Evolutionary conservation across 2,329 filamentous ascomycete genomes (phyloP), one percentile per base, ranked within the genome.

Genomic region (Conoideocrella luteorostrata): DNA sequence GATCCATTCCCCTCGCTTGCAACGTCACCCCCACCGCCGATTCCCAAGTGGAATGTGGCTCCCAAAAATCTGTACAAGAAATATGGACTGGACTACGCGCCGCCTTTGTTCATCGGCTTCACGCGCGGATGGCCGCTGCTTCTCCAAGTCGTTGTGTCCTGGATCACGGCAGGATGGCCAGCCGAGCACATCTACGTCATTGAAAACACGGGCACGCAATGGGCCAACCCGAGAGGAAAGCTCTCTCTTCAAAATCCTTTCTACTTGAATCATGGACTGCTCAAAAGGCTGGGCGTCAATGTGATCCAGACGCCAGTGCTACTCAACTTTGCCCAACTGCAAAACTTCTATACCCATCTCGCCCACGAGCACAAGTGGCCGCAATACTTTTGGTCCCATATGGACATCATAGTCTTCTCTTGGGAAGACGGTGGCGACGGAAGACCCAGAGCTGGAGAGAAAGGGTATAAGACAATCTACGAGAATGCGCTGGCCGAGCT

Each of bases 101-200:
- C 77, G 4, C 75, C 77, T 2, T 65, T 81, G 7, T 63, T 80
- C 39, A 77, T 80, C 47, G 73, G 75, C n/a, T 81, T 80, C 60
- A 78, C 76, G 1, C 65, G 75, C 26, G 70, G 71, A 44, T 78
- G 71, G 69, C 68, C 70, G 2, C 61, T 80, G 45, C 64, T 81
- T 2, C 66, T 76, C 12, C 77, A 80, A 58, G 64, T 69, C 3
- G 70, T 80, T 1, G 67, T 77, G 9, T 71, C 67, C 10, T 81
- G 80, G 56, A 71, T 81, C 49, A 72, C 75, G 1, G 72, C 74
- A 3, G 77, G 77, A 39, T 81, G 77, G 76, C 77, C 76, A 2
- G 58, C 73, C 0, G 63, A 64, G 17, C 69, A 79, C 49, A 78
- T 81, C 47, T 74, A 74, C 48, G 70, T 80, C 2, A 59, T 80